Evolutionary conservation across 176 grass and related monocot species (phyloP).

Genomic region (Aegilops sharonensis): DNA sequence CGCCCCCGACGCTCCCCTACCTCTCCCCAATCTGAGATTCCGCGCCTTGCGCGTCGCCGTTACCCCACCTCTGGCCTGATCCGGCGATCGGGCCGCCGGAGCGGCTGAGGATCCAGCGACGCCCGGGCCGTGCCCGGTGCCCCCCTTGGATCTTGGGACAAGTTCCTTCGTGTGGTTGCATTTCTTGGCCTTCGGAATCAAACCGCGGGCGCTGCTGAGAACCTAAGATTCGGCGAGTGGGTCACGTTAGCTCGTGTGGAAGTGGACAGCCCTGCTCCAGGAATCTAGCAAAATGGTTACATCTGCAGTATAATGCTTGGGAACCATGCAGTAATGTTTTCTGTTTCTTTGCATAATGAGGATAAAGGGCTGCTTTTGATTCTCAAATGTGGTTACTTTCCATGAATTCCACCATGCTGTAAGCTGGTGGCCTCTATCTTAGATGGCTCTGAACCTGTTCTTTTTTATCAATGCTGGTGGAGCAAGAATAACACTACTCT

Average conservation of each 20-base stretch:
- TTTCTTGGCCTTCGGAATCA: background rate
- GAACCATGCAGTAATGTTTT: background rate
- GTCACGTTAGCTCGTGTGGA: background rate
- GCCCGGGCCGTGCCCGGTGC: background rate
- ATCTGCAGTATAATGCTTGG: background rate
- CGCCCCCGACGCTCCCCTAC: background rate
- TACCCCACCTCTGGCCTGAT: background rate
- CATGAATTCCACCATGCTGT: background rate
- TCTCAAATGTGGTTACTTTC: background rate
- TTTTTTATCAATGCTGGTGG: background rate
- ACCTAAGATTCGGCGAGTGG: background rate
- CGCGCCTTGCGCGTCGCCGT: background rate
- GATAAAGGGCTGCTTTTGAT: background rate
- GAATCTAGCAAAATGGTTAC: background rate
- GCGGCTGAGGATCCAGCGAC: background rate
- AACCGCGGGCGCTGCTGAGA: background rate
- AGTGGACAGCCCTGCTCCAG: background rate
- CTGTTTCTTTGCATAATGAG: background rate
- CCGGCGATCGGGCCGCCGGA: background rate
- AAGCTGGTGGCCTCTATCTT: background rate
- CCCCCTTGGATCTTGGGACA: conserved; percentile 13
- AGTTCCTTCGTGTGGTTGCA: background rate
- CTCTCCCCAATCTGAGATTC: background rate
- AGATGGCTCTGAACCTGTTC: background rate
- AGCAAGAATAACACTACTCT: background rate